phyloP scores from a whole-genome alignment of 2,329 filamentous ascomycete genomes.

The Cercospora brassicicola region DNA sequence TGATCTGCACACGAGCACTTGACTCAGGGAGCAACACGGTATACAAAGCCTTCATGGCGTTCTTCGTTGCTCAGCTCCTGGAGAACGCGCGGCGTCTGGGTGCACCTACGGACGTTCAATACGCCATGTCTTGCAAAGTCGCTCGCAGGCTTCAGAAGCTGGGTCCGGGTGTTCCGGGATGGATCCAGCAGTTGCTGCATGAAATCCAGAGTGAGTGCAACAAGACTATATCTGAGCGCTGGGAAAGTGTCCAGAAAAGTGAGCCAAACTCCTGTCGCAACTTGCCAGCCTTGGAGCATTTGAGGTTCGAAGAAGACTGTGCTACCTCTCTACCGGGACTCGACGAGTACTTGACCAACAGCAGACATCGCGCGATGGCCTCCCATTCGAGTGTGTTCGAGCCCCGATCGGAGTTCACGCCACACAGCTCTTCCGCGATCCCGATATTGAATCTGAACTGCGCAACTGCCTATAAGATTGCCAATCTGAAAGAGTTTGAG shows the following conservation, averaged over 20 bases:
- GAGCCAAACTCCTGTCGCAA: conserved; percentile 3
- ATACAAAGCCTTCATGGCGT: conserved; percentile 20
- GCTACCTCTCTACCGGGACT: conserved; percentile 19
- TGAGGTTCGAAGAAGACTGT: conserved; percentile 33
- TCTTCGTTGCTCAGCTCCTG: conserved; percentile 9
- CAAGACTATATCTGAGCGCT: neutral
- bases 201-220: conserved; percentile 6
- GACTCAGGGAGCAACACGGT: neutral
- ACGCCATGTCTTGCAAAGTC: conserved; percentile 18
- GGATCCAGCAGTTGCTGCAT: conserved; percentile 2
- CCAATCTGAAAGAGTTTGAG: conserved; percentile 15
- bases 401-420: conserved; percentile 17
- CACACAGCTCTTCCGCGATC: conserved; percentile 1
- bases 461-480: neutral
- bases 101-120: neutral
- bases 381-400: conserved; percentile 4
- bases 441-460: conserved; percentile 14
- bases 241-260: neutral
- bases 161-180: neutral
- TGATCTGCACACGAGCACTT: conserved; percentile 45
- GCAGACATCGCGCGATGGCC: neutral
- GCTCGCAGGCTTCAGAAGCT: conserved; percentile 15
- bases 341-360: conserved; percentile 19
- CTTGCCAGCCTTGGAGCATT: neutral
- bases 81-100: no score